These are phyloP conservation scores for Salix caprea DNA, from an alignment of 345 rosid genomes.

Conservation along the genomic window DNA sequence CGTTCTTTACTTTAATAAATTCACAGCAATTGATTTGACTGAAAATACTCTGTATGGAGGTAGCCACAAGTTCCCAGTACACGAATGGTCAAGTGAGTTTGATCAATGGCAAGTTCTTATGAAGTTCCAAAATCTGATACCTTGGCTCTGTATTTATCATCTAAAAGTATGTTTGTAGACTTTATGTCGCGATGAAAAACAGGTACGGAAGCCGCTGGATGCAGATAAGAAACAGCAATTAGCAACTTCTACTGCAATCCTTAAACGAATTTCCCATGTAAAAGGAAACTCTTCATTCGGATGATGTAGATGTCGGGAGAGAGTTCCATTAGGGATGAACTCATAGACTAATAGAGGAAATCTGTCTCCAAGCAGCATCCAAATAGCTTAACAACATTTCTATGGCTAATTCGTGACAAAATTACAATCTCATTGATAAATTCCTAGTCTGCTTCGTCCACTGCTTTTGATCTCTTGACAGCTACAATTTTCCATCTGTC, in stretches of 20 bases:
- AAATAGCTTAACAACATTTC: neutral
- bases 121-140: neutral
- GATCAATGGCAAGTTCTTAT: neutral
- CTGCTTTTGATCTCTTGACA: neutral
- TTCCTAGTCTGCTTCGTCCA: neutral
- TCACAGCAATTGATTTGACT: neutral
- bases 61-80: neutral
- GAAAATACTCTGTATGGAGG: neutral
- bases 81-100: neutral
- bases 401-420: neutral
- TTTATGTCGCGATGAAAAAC: neutral
- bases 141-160: neutral
- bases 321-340: neutral
- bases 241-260: neutral
- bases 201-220: neutral
- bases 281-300: neutral
- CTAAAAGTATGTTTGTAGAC: neutral
- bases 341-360: neutral
- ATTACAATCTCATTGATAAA: neutral
- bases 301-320: neutral
- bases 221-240: neutral
- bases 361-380: neutral
- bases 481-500: neutral
- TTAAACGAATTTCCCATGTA: neutral
- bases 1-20: no score